phyloP scores from a whole-genome alignment of 495 filamentous ascomycete genomes.

The Podospora conica region DNA sequence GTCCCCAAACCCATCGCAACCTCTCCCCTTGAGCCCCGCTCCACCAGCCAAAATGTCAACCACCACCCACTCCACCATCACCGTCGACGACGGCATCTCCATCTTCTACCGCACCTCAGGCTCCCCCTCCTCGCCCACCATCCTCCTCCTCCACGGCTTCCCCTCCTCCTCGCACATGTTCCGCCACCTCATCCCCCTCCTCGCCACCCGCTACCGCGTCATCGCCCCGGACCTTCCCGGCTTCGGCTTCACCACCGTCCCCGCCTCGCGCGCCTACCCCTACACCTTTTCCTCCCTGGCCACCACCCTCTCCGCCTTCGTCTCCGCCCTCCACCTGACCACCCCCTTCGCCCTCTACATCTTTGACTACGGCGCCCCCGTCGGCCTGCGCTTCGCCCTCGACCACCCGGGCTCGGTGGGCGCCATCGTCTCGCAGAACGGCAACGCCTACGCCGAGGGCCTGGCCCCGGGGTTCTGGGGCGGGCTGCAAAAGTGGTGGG shows the following conservation, averaged over 20 bases:
- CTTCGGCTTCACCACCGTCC: slow-evolving; percentile 52
- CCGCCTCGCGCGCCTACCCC: slow-evolving; percentile 38
- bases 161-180: slow-evolving; percentile 58
- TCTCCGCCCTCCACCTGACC: slow-evolving; percentile 40
- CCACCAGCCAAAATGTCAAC: slow-evolving; percentile 7
- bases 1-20: neutral
- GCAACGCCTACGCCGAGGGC: slow-evolving; percentile 59
- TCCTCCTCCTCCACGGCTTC: slow-evolving; percentile 61
- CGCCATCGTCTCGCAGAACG: slow-evolving; percentile 56
- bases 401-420: slow-evolving; percentile 40
- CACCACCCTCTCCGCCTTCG: slow-evolving; percentile 41
- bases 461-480: slow-evolving; percentile 51
- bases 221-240: slow-evolving; percentile 58
- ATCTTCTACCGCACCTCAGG: slow-evolving; percentile 53
- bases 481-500: slow-evolving; percentile 45
- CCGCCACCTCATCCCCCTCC: slow-evolving; percentile 54
- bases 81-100: slow-evolving; percentile 37
- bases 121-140: slow-evolving; percentile 33
- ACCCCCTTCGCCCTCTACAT: slow-evolving; percentile 51
- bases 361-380: slow-evolving; percentile 62
- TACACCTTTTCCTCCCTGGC: slow-evolving; percentile 49
- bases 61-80: slow-evolving; percentile 15
- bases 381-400: slow-evolving; percentile 49
- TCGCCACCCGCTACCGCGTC: slow-evolving; percentile 47
- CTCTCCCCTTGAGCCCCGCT: neutral